Base-by-base conservation (phyloP, 208 protist genomes). In the Crithidia fasciculata region DNA sequence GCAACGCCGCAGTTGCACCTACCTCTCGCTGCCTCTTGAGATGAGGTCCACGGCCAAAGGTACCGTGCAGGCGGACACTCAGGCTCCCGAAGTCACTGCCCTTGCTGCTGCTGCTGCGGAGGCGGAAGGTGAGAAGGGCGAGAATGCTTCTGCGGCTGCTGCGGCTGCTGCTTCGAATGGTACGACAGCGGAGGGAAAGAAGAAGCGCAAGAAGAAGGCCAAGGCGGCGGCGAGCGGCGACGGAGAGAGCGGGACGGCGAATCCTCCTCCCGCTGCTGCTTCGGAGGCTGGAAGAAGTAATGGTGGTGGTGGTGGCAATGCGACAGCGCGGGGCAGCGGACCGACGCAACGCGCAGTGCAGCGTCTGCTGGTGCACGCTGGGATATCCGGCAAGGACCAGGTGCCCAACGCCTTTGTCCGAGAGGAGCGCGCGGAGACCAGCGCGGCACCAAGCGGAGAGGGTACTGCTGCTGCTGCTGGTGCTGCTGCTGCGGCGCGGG, bases 21-120 rank as follows among this genome's bases (percentile, higher is more conserved):
- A 80, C 39, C 55, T 66, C 9, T 52, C 65, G 18, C 47, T 80
- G 37, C 74, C 74, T 1, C 36, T 80, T 53, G 74, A 80, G 43
- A 67, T 80, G 68, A 80, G 70, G 39, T 36, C 74, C 7, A 70
- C 68, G 1, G 62, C 54, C 13, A 69, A 69, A 39, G 47, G 5
- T 4, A 3, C 72, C 7, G 55, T 65, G 57, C 43, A 47, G 37
- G 37, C 13, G 39, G 68, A 28, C 28, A 28, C 28, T 28, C 28
- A 28, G 28, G 28, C 28, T 28, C 28, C 28, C 28, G 28, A 28
- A 28, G 28, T 1, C 28, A 28, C 28, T 28, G 28, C 45, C 45
- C 9, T 50, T 41, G 57, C 47, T 28, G 18, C 0, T 4, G 39
- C 58, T 18, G 43, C 43, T 0, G n/a, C 18, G 1, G 64, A 4